Evolutionary conservation across 2,329 filamentous ascomycete genomes (phyloP).

Genomic region (Mariannaea elegans): DNA sequence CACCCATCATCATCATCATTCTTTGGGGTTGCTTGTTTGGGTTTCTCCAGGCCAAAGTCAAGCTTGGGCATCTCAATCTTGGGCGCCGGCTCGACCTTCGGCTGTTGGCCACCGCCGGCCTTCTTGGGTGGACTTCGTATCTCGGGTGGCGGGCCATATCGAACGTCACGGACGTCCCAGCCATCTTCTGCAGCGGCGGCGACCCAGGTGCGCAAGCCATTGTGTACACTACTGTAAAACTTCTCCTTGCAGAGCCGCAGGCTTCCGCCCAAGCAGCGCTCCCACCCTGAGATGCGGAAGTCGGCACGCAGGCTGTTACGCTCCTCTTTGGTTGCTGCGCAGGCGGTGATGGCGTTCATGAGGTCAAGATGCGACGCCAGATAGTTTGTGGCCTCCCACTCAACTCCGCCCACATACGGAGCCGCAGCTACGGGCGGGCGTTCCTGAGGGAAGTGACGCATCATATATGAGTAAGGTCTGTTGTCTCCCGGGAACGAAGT

Average conservation of each 20-base stretch:
- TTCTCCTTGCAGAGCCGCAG: conserved; percentile 96
- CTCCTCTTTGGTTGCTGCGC: conserved; percentile 72
- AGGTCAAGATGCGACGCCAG: conserved; percentile 92
- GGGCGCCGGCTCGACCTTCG: conserved; percentile 64
- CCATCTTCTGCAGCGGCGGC: conserved; percentile 86
- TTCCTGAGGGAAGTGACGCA: conserved; percentile 81
- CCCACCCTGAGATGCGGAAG: conserved; percentile 85
- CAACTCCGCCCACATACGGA: conserved; percentile 94
- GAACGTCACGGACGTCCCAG: conserved; percentile 84
- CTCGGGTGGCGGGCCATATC: conserved; percentile 69
- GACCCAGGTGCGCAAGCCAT: conserved; percentile 89
- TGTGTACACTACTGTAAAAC: conserved; percentile 93
- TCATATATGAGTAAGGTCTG: conserved; percentile 68
- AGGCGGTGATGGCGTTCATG: conserved; percentile 88
- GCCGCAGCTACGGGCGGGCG: conserved; percentile 91
- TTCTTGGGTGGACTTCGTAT: conserved; percentile 45
- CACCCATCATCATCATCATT: conserved; percentile 45
- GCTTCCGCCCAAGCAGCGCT: conserved; percentile 86
- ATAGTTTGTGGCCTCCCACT: conserved; percentile 99
- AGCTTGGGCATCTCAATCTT: conserved; percentile 69
- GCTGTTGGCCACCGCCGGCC: conserved; percentile 50
- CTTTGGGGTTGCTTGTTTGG: conserved; percentile 34
- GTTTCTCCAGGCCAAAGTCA: conserved; percentile 56
- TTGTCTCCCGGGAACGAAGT: conserved; percentile 45
- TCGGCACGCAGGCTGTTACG: conserved; percentile 83